A percentile compares a stretch with the other conserved stretches of the same genome.
Evolutionary conservation across 1,284 basidiomycete genomes (phyloP).

Genomic region (Trametes versicolor): DNA sequence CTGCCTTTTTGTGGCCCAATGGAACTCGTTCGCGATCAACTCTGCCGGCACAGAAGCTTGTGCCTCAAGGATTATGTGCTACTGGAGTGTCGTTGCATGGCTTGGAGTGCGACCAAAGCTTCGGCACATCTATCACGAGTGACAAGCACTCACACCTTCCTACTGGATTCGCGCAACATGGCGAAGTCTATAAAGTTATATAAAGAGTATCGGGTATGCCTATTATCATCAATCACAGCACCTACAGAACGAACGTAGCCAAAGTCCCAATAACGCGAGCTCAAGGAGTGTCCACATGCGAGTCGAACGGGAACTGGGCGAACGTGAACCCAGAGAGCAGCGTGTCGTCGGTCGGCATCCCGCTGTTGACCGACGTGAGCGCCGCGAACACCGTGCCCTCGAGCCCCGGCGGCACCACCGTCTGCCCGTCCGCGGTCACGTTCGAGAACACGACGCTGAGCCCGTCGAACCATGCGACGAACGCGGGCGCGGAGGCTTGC

Average conservation of each 20-base stretch:
- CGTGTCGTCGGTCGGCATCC: constrained; percentile 36
- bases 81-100: too few species aligned
- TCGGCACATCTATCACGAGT: too few species aligned
- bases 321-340: constrained; percentile 44
- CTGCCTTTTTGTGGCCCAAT: too few species aligned
- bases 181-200: neutral
- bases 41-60: too few species aligned
- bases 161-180: too few species aligned
- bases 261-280: neutral
- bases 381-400: constrained; percentile 44
- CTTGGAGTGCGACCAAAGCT: too few species aligned
- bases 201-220: neutral
- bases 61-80: too few species aligned
- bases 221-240: neutral
- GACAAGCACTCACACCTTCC: too few species aligned
- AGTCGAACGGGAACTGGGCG: constrained; percentile 40
- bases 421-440: constrained; percentile 43
- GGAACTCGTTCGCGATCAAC: too few species aligned
- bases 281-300: constrained; percentile 14
- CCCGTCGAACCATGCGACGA: constrained; percentile 51
- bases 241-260: neutral
- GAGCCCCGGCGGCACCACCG: constrained; percentile 42
- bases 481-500: constrained; percentile 29
- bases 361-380: constrained; percentile 37
- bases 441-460: constrained; percentile 45